Evolutionary conservation across 495 filamentous ascomycete species (phyloP), one percentile per base, ranked within the genome.

Genomic region (Aspergillus cristatus): DNA sequence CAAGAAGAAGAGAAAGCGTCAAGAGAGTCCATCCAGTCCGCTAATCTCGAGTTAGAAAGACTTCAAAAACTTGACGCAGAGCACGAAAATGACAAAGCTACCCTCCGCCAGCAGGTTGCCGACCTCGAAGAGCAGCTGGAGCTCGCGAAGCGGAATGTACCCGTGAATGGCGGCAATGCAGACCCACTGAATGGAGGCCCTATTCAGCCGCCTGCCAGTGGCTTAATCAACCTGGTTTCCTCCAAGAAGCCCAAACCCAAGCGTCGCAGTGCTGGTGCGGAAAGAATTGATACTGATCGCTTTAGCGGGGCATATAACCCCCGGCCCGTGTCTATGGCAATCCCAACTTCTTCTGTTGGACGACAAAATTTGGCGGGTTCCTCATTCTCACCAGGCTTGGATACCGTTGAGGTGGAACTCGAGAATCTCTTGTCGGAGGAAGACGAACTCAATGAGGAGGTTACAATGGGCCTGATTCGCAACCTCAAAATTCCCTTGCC

Each of bases 181-280:
- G 86, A 94, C 37, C 49, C 82, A 38, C 60, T 67, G 28, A 94
- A 94, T 54, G 86, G 86, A 28, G 63, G 57, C 41, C 51, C 58
- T 34, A 43, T 60, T 8, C 69, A 72, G 38, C 55, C 71, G 15
- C 74, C 80, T 40, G 65, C 75, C 2, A 81, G 70, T 40, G 86
- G 87, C 36, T 73, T 99, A 37, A 96, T 99, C 68, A 97, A 97
- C 54, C 68, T 99, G 32, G 91, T 99, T 12, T 86, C 89, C 10
- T 85, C 86, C 14, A 99, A 97, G 76, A 96, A 94, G 69, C 87
- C 90, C 24, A 96, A 94, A 68, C 90, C 91, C 7, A 95, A 97
- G 70, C 67, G 91, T 54, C 76, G 93, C 33, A 97, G 91, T 60
- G 91, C 86, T 35, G 91, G 91, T 22, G 81, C 83, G n/a, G 89